Percentiles rank a stretch among this genome's conserved stretches.
These are phyloP conservation scores for Pulveroboletus ravenelii DNA, from an alignment of 768 basidiomycete species.

Conservation along the genomic window DNA sequence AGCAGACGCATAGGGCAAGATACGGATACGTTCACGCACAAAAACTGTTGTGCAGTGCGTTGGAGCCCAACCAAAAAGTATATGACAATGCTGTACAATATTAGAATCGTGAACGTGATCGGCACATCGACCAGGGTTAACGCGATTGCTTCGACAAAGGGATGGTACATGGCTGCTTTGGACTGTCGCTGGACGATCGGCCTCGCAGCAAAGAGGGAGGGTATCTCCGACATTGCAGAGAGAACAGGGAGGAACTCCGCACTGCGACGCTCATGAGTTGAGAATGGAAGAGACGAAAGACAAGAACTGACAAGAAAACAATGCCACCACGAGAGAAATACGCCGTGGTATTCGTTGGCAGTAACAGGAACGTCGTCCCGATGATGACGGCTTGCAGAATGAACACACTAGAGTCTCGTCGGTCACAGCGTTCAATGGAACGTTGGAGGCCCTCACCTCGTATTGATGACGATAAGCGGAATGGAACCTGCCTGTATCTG, in stretches of 20 bases:
- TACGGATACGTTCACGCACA: slow-evolving; percentile 41
- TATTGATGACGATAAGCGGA: slow-evolving; percentile 29
- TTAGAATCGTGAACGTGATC: slow-evolving; percentile 34
- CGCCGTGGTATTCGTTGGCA: slow-evolving; percentile 33
- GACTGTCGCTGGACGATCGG: slow-evolving; percentile 42
- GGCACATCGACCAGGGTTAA: slow-evolving; percentile 46
- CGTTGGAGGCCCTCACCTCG: slow-evolving; percentile 9
- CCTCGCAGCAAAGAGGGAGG: slow-evolving; percentile 42
- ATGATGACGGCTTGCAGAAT: slow-evolving; percentile 30
- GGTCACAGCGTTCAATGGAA: background rate
- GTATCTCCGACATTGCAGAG: slow-evolving; percentile 55
- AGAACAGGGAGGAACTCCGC: slow-evolving; percentile 56
- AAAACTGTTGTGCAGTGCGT: slow-evolving; percentile 53
- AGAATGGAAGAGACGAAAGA: background rate
- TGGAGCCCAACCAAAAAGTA: slow-evolving; percentile 64
- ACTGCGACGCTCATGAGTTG: slow-evolving; percentile 27
- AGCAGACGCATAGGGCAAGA: slow-evolving; percentile 7
- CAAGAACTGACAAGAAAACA: slow-evolving; percentile 61
- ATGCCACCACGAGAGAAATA: slow-evolving; percentile 70
- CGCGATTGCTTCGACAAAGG: slow-evolving; percentile 44
- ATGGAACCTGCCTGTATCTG: slow-evolving; percentile 43
- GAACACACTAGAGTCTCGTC: slow-evolving; percentile 33
- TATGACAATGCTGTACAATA: slow-evolving; percentile 38
- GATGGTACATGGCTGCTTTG: slow-evolving; percentile 47
- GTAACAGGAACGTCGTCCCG: slow-evolving; percentile 44